Base-by-base conservation (phyloP, 257 asterid genomes). In the Nicotiana benthamiana region DNA sequence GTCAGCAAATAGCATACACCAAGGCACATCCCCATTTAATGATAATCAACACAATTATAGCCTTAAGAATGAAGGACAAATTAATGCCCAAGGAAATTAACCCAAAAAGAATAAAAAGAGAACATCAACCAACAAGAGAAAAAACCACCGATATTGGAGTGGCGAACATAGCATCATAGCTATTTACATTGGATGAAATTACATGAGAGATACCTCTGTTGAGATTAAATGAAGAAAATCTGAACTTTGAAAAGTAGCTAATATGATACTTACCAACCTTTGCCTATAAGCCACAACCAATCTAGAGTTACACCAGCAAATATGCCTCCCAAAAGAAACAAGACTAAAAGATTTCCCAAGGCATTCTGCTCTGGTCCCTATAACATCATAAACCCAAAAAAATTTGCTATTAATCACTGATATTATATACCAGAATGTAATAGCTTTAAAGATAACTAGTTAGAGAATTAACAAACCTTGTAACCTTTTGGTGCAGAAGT, bases 211-310 rank as follows among this genome's bases (percentile, higher is more conserved):
- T 2, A 13, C 0, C 56, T 15, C 5, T 51, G 6, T 51, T 51
- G 56, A 13, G 60, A 54, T 1, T 54, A 54, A 17, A 54, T 54
- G 60, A 54, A 56, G 62, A 18, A 18, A 56, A 56, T 18, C 9
- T 51, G 18, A 51, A 51, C 1, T 4, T 51, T 51, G 56, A 51
- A 51, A 51, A 12, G 56, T 13, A 51, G 18, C 6, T 60, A 20
- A 74, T 11, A 10, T 22, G 6, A 34, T 70, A 24, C 34, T 88
- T 82, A 84, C 91, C 89, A 88, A 27, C 91, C 87, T 83, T 88
- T 79, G 20, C 91, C 89, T 27, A 86, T 86, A 53, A 88, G 85
- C 91, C 91, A 86, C 79, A 88, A 79, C 89, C 91, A 88, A 63
- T 83, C 89, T 61, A 80, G 83, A 54, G 88, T 79, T 20, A 85